Evolutionary conservation across 495 filamentous ascomycete genomes (phyloP), one percentile per base, ranked within the genome.

Genomic region (Podospora anserina): DNA sequence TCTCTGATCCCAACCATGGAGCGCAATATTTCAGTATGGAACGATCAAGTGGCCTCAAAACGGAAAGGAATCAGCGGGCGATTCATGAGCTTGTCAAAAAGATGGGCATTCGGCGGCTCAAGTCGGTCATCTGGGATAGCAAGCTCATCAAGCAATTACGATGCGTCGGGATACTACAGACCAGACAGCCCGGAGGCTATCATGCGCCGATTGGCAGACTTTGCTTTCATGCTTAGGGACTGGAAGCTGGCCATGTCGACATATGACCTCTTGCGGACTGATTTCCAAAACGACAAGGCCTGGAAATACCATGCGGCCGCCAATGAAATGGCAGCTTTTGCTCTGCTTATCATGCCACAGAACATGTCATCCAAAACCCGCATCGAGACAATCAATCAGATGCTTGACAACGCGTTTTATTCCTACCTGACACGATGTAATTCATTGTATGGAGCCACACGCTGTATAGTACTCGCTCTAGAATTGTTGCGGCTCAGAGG

Each of bases 1-100:
- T 96, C 92, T 2, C 85, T 99, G 15, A 85, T 99, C 34, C 95
- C 95, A 0, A 92, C 90, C 65, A 98, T 99, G 96, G 95, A 99
- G 78, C 91, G 93, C 61, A 86, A 89, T 71, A 85, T 94, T 9
- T 89, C 93, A 27, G 85, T 91, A 3, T 99, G 95, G 95, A 99
- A 99, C 75, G 95, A 99, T 74, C 94, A 97, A 79, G 89, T 98
- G 7, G 93, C 92, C n/a, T 96, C 96, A 16, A 83, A 91, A 60
- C 83, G 95, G 56, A 88, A 92, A 65, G 96, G 96, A 39, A 83
- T 99, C 66, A 90, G 89, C 68, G 95, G 95, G 16, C 87, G 92
- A 2, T 93, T 99, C 75, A 90, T 96, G 80, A 94, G 90, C n/a
- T 82, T 98, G 68, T 96, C 92, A 0, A 94, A 94, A 78, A 85